phyloP scores from a whole-genome alignment of 2,329 filamentous ascomycete genomes.

The Bipolaris victoriae region DNA sequence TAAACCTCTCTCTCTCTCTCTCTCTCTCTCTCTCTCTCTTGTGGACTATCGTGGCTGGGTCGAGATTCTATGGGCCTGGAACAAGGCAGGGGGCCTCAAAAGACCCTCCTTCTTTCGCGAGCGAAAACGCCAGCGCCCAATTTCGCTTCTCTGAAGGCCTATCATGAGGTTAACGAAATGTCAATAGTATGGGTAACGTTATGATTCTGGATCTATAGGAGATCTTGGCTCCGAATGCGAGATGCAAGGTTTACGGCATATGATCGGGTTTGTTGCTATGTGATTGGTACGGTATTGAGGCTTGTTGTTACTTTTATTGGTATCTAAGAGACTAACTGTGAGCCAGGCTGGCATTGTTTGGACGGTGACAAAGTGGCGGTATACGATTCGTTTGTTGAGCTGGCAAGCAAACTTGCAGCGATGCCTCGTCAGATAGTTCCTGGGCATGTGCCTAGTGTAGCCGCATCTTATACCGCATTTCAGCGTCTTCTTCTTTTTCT shows the following conservation, averaged over 20 bases:
- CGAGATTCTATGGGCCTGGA: no score
- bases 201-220: background rate
- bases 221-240: background rate
- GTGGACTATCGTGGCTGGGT: no score
- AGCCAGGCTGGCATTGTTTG: no score
- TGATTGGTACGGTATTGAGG: background rate
- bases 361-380: background rate
- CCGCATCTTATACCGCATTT: background rate
- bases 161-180: background rate
- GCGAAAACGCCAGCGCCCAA: no score
- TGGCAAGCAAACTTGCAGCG: background rate
- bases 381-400: background rate
- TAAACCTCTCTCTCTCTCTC: no score
- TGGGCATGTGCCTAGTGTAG: background rate
- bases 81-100: no score
- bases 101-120: no score
- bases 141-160: no score
- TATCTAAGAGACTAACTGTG: background rate
- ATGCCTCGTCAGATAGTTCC: no score
- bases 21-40: no score
- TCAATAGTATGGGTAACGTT: background rate
- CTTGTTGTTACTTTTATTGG: background rate
- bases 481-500: background rate
- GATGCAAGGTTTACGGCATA: background rate
- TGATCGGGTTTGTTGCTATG: background rate